Percentiles rank a stretch among this genome's conserved stretches.
These are phyloP conservation scores for Aspergillus ellipticus DNA, from an alignment of 495 filamentous ascomycete species.

Conservation along the genomic window DNA sequence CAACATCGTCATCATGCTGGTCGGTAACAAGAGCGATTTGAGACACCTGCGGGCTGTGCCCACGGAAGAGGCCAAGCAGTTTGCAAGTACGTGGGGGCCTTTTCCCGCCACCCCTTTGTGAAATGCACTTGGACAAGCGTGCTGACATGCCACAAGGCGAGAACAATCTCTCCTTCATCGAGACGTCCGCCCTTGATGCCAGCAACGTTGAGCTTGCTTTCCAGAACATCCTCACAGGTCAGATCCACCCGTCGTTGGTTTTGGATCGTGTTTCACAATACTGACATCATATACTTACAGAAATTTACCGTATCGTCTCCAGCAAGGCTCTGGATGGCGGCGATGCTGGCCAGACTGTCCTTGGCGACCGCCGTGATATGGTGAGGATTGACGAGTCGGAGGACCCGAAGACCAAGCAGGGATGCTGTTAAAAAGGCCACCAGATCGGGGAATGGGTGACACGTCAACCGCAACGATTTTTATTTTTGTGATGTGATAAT, in stretches of 20 bases:
- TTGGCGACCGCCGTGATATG: slow-evolving; percentile 65
- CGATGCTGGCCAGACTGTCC: slow-evolving; percentile 68
- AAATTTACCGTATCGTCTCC: slow-evolving; percentile 99
- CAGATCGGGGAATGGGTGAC: slow-evolving; percentile 17
- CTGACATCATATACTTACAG: slow-evolving; percentile 41
- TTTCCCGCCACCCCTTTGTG: neutral
- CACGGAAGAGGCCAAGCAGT: slow-evolving; percentile 96
- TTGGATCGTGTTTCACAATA: neutral
- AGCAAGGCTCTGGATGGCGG: slow-evolving; percentile 91
- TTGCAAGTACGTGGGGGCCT: slow-evolving; percentile 72
- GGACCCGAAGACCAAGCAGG: slow-evolving; percentile 71
- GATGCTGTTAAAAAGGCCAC: slow-evolving; percentile 70
- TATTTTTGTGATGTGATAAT: slow-evolving; percentile 43
- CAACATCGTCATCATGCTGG: slow-evolving; percentile 99
- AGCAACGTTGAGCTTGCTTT: slow-evolving; percentile 99
- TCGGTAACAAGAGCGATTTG: slow-evolving; percentile 99
- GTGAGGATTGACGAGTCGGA: slow-evolving; percentile 79
- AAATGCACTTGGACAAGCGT: neutral
- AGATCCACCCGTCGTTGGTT: slow-evolving; percentile 16
- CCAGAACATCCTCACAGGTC: slow-evolving; percentile 98
- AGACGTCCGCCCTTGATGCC: slow-evolving; percentile 97
- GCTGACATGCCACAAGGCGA: slow-evolving; percentile 59
- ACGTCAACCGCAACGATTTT: slow-evolving; percentile 39
- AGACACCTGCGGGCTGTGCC: slow-evolving; percentile 95
- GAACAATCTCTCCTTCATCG: slow-evolving; percentile 95